Evolutionary conservation across 2,329 filamentous ascomycete species (phyloP).

Genomic region (Madurella fahalii): DNA sequence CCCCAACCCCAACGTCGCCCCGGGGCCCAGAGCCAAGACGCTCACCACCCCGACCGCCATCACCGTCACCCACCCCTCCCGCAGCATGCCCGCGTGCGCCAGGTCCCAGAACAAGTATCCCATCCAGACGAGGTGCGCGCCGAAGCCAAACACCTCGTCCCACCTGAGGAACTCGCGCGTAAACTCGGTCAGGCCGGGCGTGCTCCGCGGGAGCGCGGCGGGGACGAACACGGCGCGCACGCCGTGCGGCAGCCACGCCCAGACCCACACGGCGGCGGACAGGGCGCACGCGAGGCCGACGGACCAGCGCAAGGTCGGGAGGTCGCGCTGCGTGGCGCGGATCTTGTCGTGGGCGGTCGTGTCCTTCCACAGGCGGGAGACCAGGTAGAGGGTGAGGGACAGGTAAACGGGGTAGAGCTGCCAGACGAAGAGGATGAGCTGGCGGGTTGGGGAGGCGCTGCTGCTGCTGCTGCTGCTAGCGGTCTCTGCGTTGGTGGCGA

Average conservation of each 20-base stretch:
- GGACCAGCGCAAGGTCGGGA: conserved; percentile 12
- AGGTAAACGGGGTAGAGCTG: conserved; percentile 17
- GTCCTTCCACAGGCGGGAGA: neutral
- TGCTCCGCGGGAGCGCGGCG: neutral
- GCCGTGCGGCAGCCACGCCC: neutral
- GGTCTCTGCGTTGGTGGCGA: too few relatives aligned
- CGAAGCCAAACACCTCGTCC: conserved; percentile 16
- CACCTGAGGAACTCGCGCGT: conserved; percentile 13
- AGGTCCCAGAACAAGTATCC: conserved; percentile 22
- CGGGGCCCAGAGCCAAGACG: conserved; percentile 16
- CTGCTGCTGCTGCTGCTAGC: too few relatives aligned
- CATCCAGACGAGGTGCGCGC: conserved; percentile 18
- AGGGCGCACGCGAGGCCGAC: conserved; percentile 2
- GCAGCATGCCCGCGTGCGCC: conserved; percentile 17
- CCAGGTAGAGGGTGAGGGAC: neutral
- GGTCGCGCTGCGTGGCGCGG: neutral
- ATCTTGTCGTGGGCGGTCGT: conserved; percentile 12
- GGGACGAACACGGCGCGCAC: conserved; percentile 4
- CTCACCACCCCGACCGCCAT: conserved; percentile 4
- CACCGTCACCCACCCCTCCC: conserved; percentile 16
- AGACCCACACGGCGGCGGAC: conserved; percentile 13
- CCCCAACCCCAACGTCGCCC: conserved; percentile 16
- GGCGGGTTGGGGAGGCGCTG: neutral
- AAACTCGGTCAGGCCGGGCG: neutral
- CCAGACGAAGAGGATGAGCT: conserved; percentile 12